Evolutionary conservation across 169 alveolate genomes (phyloP).

Genomic region (Plasmodium cynomolgi): DNA sequence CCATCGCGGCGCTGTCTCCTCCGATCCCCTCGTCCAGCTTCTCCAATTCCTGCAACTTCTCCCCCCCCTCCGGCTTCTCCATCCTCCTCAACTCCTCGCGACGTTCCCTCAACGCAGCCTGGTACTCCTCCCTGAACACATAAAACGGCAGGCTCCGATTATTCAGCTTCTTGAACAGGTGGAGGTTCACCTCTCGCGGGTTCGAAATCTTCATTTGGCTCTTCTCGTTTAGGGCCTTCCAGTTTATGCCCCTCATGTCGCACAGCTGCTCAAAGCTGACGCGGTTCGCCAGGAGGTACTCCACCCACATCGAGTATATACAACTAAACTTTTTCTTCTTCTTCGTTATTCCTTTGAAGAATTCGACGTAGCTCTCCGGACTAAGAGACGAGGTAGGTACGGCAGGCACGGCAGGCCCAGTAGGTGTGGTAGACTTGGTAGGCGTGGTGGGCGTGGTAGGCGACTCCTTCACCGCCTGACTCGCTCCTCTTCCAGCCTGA

Average conservation of each 20-base stretch:
- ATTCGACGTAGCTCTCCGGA: conserved; percentile 6
- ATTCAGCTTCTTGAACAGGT: conserved; percentile 4
- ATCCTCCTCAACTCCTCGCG: not conserved
- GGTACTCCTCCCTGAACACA: conserved; percentile 43
- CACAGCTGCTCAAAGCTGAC: conserved; percentile 12
- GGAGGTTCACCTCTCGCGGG: not conserved
- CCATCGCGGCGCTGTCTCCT: not conserved
- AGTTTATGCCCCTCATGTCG: conserved; percentile 6
- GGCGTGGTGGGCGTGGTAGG: not conserved
- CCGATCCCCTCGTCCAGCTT: not conserved
- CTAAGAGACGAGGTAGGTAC: not conserved
- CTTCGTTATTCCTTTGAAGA: conserved; percentile 21
- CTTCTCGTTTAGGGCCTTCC: conserved; percentile 15
- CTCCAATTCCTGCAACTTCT: not conserved
- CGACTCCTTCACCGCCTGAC: not conserved
- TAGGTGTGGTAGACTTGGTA: not conserved
- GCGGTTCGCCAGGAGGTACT: conserved; percentile 13
- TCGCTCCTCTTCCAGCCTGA: not conserved
- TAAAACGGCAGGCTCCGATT: conserved; percentile 2
- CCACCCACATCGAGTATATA: conserved; percentile 29
- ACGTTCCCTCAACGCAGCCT: not conserved
- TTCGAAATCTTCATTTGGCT: not conserved
- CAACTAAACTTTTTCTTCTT: conserved; percentile 45
- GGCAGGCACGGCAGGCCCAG: not conserved
- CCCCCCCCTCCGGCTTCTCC: not conserved